Conservation (phyloP, 768 basidiomycete genomes). For the Roridomyces roridus region DNA sequence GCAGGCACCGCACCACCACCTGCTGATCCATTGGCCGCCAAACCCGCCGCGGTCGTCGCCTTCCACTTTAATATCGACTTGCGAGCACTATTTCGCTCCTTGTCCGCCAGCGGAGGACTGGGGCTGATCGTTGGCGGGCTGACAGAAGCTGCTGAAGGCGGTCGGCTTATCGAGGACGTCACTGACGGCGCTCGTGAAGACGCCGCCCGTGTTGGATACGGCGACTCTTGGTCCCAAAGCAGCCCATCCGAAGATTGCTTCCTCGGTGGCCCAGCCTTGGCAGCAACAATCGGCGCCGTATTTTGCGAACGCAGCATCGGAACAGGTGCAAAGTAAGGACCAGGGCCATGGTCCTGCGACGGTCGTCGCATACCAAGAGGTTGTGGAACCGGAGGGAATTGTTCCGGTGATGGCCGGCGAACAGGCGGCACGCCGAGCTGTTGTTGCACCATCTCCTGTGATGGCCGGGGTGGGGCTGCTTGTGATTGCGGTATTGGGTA, state of each 20-base stretch:
- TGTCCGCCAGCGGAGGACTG: conserved; percentile 33
- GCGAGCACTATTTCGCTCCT: conserved; percentile 52
- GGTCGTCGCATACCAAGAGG: conserved; percentile 1
- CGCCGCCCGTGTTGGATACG: conserved; percentile 56
- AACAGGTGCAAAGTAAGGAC: background rate
- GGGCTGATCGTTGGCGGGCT: conserved; percentile 40
- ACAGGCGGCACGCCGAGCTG: too few relatives aligned
- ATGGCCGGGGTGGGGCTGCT: background rate
- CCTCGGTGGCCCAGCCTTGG: conserved; percentile 46
- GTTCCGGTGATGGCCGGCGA: background rate
- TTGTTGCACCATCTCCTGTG: background rate
- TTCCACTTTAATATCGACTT: conserved; percentile 82
- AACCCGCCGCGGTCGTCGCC: conserved; percentile 16
- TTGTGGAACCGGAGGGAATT: background rate
- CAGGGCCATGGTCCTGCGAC: background rate
- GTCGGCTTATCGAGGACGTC: conserved; percentile 9
- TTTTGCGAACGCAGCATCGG: conserved; percentile 26
- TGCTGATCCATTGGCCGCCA: conserved; percentile 35
- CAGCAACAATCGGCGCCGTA: conserved; percentile 44
- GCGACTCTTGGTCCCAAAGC: conserved; percentile 77
- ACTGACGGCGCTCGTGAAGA: conserved; percentile 27
- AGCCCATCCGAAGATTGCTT: conserved; percentile 50
- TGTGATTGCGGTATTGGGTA: too few relatives aligned
- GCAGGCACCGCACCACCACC: conserved; percentile 19
- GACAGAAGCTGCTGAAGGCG: conserved; percentile 28